Evolutionary conservation across 495 filamentous ascomycete genomes (phyloP), one percentile per base, ranked within the genome.

Genomic region (Penicillium subrubescens): DNA sequence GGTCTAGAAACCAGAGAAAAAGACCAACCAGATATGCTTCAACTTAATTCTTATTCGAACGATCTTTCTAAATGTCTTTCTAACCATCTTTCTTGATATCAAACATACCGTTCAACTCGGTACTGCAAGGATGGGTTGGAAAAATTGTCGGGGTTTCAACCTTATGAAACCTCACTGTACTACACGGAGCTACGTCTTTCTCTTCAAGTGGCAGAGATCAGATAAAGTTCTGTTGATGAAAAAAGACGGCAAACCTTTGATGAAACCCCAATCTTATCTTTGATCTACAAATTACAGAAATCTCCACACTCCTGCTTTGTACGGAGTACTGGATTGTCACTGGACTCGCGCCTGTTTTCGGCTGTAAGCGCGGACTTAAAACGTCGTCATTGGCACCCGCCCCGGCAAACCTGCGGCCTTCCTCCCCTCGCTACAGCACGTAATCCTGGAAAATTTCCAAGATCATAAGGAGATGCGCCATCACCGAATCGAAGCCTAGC

Each of bases 291-390:
- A 14, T 39, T 39, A 4, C 17, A 17, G 1, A 17, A 7, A 43
- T 17, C 15, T 43, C 15, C 15, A 43, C 17, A 43, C 15, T 43
- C 15, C n/a, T 15, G 43, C n/a, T 19, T 21, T 44, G 43, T 21
- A 19, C 43, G 19, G 12, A 5, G 19, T 7, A n/a, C 6, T 19
- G 41, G 2, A 19, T 8, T 15, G 43, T 21, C 21, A 23, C 10
- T 48, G 10, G 21, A 48, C 21, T 48, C 8, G 21, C 59, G 39
- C 57, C 65, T 68, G 68, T 58, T 71, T 71, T 65, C 68, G 68
- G 68, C 57, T 60, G 68, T 70, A 71, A 70, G 67, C 56, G 62
- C 68, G 67, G 67, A 71, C 54, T 71, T 68, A 64, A 64, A 65
- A 62, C 60, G 62, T 68, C 66, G 66, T 70, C 67, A 67, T 70